Evolutionary conservation across 2,329 filamentous ascomycete species (phyloP), one percentile per base, ranked within the genome.

Genomic region (Tolypocladium tundrense): DNA sequence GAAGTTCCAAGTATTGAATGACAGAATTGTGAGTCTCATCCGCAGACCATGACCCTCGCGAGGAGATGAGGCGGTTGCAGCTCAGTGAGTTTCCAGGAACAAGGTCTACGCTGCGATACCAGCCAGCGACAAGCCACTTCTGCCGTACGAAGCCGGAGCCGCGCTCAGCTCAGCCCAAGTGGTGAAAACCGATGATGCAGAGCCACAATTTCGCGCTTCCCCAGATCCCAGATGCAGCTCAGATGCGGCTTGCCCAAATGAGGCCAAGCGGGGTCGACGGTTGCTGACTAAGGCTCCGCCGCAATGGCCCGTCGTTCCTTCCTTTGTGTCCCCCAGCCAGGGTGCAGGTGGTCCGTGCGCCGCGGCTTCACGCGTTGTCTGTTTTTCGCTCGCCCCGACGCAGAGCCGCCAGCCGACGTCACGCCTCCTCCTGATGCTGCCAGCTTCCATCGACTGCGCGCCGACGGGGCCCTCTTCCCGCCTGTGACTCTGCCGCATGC

Each of bases 341-440:
- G 40, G 39, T 41, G 45, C n/a, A 33, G 16, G n/a, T 58, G 57
- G 57, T 27, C 57, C 57, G 57, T 58, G 57, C 57, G 31, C 43
- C 19, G 33, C 56, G 50, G 51, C 50, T 54, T 73, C 72, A 73
- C 73, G 73, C 73, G 73, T 72, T 68, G 63, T 66, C 69, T 73
- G 69, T 73, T 73, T 73, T 74, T 72, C 68, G 63, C 66, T 66
- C 63, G 61, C 60, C 60, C 59, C 61, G 59, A 61, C 60, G 61
- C 59, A 64, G 65, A 68, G 65, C 67, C 65, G 66, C 64, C 62
- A 62, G 64, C 65, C 64, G 67, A 73, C 70, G 65, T 71, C 70
- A 72, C 66, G 65, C 65, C 68, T 66, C 64, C 65, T 65, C 62
- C 66, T 68, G 63, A 62, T 65, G 66, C 64, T 60, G 60, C 61